phyloP scores from a whole-genome alignment of 441 rosid species.

The Geranium incanum region DNA sequence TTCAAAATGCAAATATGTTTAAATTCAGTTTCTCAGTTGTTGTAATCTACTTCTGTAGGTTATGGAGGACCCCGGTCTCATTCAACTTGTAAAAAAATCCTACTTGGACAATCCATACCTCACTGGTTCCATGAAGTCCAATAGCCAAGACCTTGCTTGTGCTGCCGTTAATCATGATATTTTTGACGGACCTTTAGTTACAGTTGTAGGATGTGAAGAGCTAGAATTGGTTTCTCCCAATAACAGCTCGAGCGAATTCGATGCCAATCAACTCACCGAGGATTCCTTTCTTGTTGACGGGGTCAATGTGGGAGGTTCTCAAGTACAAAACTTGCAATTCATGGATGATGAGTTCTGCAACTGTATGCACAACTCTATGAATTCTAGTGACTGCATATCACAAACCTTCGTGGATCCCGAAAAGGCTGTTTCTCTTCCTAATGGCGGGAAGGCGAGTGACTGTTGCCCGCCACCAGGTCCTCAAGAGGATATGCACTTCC shows the following conservation, averaged over 20 bases:
- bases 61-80: slow-evolving; percentile 56
- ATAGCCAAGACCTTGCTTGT: slow-evolving; percentile 24
- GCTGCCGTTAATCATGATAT: slow-evolving; percentile 31
- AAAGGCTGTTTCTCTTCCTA: slow-evolving; percentile 30
- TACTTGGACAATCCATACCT: slow-evolving; percentile 50
- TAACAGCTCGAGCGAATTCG: slow-evolving; percentile 43
- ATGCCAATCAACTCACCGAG: slow-evolving; percentile 28
- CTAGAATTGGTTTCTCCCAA: slow-evolving; percentile 41
- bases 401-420: slow-evolving; percentile 50
- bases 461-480: slow-evolving; percentile 37
- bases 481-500: slow-evolving; percentile 64
- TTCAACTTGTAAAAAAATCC: slow-evolving; percentile 50
- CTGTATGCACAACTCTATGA: slow-evolving; percentile 51
- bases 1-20: slow-evolving; percentile 5
- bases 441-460: slow-evolving; percentile 24
- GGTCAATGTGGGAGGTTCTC: slow-evolving; percentile 55
- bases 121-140: slow-evolving; percentile 30
- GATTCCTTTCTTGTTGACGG: slow-evolving; percentile 43
- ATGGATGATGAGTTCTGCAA: slow-evolving; percentile 68
- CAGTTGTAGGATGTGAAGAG: slow-evolving; percentile 32
- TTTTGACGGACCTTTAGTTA: slow-evolving; percentile 27
- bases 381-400: slow-evolving; percentile 69
- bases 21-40: slow-evolving; percentile 6
- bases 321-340: slow-evolving; percentile 62
- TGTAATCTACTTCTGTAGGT: slow-evolving; percentile 37